Base-by-base conservation (phyloP, 306 rosid species). In the Urtica urens region DNA sequence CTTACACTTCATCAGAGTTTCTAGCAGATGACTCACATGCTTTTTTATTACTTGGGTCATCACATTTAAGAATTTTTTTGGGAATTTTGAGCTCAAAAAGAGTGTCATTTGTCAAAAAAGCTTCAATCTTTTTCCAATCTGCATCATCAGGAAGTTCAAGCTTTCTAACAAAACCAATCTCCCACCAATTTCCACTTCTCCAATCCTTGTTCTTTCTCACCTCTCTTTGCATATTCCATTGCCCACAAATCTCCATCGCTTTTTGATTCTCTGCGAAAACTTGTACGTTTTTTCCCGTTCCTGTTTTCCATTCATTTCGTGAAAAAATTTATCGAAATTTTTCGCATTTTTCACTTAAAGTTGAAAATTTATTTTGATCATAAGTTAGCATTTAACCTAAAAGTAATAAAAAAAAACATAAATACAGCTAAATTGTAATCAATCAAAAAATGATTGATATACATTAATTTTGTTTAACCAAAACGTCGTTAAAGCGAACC, bases 111-210 rank as follows among this genome's bases (percentile, higher is more conserved):
- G 60, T 60, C 31, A 81, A 20, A 34, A 42, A 37, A 5, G 92
- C 92, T 69, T 79, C 82, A 27, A 77, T 53, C 14, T 68, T 85
- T 60, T 55, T 75, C 78, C 72, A 69, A 64, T 90, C 94, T 46
- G 92, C 95, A 75, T 90, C 90, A 20, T 84, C 95, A 23, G 95
- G 95, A 49, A 90, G 64, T 71, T 90, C 97, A 52, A 90, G 84
- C 78, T 80, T 82, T 59, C 97, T 28, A n/a, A 90, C 95, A 62
- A 31, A 90, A 33, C 97, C 97, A 45, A 62, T 34, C 44, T 90
- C 87, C 97, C 97, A 90, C 97, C 97, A 84, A 15, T 81, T 62
- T 46, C 78, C 84, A 71, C 82, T 64, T 55, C 72, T 82, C 97
- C 97, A 90, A 25, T 90, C 93, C 50, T 49, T 69, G 40, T 68